Base-by-base conservation (phyloP, 495 filamentous ascomycete genomes). In the Astrothelium subdiscretum region DNA sequence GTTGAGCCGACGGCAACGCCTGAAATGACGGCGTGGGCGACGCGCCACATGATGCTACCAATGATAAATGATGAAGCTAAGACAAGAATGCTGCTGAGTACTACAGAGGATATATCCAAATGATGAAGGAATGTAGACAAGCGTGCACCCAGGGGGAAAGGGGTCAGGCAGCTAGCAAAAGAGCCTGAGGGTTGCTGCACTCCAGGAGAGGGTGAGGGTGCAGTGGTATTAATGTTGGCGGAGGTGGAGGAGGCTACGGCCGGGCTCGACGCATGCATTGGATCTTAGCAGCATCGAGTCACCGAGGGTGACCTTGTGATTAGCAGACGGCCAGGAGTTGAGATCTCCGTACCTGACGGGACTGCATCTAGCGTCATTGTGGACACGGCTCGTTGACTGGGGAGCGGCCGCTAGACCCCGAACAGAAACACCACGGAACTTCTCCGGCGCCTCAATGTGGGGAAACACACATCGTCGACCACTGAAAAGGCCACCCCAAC, bases 111-210 rank as follows among this genome's bases (percentile, higher is more conserved):
- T 11, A 29, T 3, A 29, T 54, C 48, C 48, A 54, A 54, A 54
- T 29, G 48, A 54, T 54, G 24, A 24, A 54, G 48, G 48, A 54
- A 54, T 54, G 48, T 15, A 27, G 48, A 54, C 24, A 26, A 15
- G 6, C 48, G 48, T 11, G 48, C 22, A 54, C 48, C 48, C 22
- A 54, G 48, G 24, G 29, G 22, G 29, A 54, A 54, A 27, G n/a
- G n/a, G n/a, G 48, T 54, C 48, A 54, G 48, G 48, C 48, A 54
- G 24, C 48, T 54, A 54, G 48, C 48, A 29, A 54, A 54, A 54
- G 48, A 54, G 48, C 48, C 48, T 15, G 48, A 54, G 48, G 22
- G n/a, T 54, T 54, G 22, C 24, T 54, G 26, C 48, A 11, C 48
- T 26, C 48, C 48, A 3, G 48, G 48, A 8, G 29, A 15, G 24